Evolutionary conservation across 805 yeast genomes (phyloP), one percentile per base, ranked within the genome.

Genomic region (Kazachstania viticola): DNA sequence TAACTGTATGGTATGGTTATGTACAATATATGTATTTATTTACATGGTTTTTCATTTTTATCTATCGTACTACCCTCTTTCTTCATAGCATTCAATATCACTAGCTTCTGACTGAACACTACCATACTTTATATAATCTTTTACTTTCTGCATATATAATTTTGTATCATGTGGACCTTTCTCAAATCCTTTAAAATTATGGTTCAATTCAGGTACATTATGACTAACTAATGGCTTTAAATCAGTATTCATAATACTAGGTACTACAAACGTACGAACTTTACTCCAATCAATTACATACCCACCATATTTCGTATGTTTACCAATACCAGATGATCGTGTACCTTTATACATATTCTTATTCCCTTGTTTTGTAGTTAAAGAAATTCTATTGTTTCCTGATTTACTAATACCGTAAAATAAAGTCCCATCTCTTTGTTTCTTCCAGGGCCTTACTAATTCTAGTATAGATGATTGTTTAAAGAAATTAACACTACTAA

Each of bases 271-370:
- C 0, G 97, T 84, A 48, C 95, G 70, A 19, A 88, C 97, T 51
- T 78, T 84, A 28, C 60, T 58, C 83, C 94, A 88, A 60, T 82
- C 70, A 39, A 91, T 71, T 5, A 71, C 63, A 57, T 84, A 91
- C 15, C 71, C 69, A 33, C 94, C 96, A 38, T 65, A 68, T 22
- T 67, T 64, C 33, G 91, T 79, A 51, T 78, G 73, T 32, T 65
- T 67, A 54, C 99, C 99, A 40, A 84, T 73, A 56, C 96, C 96
- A 3, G 94, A 71, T 4, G 98, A 82, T 36, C 96, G 73, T 15
- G 97, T 91, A 65, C 99, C 99, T 58, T 91, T 91, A 63, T 91
- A 91, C 61, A 68, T 81, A 46, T 81, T 78, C 64, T 87, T 85
- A 61, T 91, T 88, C 49, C 98, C 97, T 54, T 83, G 84, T 49